phyloP scores from a whole-genome alignment of 495 filamentous ascomycete species.

The Trichodelitschia bisporula region DNA sequence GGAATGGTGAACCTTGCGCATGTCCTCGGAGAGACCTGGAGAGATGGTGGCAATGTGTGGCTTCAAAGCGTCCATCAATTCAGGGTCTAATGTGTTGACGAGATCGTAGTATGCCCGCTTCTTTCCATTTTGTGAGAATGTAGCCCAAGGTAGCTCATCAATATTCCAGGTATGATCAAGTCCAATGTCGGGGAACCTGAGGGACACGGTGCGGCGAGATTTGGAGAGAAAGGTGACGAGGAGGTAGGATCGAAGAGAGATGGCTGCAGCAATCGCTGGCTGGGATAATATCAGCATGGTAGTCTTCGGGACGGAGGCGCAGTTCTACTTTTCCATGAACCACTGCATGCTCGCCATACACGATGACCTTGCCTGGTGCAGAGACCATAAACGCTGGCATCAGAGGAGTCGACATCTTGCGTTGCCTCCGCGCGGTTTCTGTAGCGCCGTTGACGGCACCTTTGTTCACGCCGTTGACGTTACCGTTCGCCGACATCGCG shows the following conservation, averaged over 20 bases:
- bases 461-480: background rate
- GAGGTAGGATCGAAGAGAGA: conserved; percentile 86
- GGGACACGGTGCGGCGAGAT: conserved; percentile 56
- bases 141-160: conserved; percentile 60
- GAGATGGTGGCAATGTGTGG: conserved; percentile 52
- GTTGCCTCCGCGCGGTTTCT: conserved; percentile 1
- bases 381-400: conserved; percentile 92
- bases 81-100: conserved; percentile 60
- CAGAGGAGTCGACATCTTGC: conserved; percentile 17
- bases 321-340: conserved; percentile 61
- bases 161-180: conserved; percentile 83
- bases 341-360: conserved; percentile 90
- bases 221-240: conserved; percentile 79
- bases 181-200: conserved; percentile 69
- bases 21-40: conserved; percentile 28
- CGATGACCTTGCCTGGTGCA: conserved; percentile 90
- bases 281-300: conserved; percentile 9
- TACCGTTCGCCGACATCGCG: no score
- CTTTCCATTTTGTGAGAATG: conserved; percentile 54
- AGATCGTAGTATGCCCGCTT: conserved; percentile 84
- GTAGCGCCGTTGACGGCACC: background rate
- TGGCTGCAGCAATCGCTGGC: conserved; percentile 80
- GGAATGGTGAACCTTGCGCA: conserved; percentile 53
- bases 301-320: background rate
- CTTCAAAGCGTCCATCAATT: conserved; percentile 51